Evolutionary conservation across 495 filamentous ascomycete genomes (phyloP).

Genomic region (Bombardia bombarda): DNA sequence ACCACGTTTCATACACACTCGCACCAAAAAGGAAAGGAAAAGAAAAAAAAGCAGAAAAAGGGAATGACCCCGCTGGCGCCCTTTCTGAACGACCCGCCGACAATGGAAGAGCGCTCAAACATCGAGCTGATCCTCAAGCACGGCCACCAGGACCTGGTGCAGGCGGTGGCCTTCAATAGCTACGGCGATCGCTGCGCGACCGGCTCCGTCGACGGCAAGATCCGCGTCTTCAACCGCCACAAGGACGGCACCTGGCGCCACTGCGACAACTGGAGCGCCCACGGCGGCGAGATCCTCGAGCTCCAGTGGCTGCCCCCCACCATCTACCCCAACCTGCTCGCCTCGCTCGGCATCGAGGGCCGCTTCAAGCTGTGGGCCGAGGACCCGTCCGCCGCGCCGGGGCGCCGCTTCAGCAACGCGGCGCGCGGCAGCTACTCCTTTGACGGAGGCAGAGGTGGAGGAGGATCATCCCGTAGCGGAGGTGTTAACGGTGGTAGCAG

Average conservation of each 20-base stretch:
- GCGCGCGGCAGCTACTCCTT: constrained; percentile 5
- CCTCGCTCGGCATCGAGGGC: constrained; percentile 74
- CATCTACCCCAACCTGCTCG: constrained; percentile 49
- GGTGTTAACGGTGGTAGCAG: not conserved
- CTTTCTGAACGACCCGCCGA: constrained; percentile 63
- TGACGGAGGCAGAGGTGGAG: no score
- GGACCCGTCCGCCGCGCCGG: constrained; percentile 65
- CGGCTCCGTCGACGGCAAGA: constrained; percentile 83
- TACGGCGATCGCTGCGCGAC: constrained; percentile 89
- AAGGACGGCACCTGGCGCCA: constrained; percentile 70
- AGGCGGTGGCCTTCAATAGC: constrained; percentile 61
- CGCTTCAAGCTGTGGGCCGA: constrained; percentile 86
- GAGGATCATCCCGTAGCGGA: not conserved
- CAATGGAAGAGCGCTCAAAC: constrained; percentile 63
- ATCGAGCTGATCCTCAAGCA: constrained; percentile 44
- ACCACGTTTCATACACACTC: no score
- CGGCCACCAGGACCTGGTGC: constrained; percentile 62
- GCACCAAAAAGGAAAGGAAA: no score
- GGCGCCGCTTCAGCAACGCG: constrained; percentile 61
- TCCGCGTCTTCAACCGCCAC: constrained; percentile 82
- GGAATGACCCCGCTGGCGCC: no score
- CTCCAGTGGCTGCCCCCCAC: constrained; percentile 66
- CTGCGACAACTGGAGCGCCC: constrained; percentile 82
- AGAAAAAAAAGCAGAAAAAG: no score
- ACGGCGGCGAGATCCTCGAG: constrained; percentile 88